Evolutionary conservation across 2,329 filamentous ascomycete species (phyloP), one percentile per base, ranked within the genome.

Genomic region (Trichoderma koningiopsis): DNA sequence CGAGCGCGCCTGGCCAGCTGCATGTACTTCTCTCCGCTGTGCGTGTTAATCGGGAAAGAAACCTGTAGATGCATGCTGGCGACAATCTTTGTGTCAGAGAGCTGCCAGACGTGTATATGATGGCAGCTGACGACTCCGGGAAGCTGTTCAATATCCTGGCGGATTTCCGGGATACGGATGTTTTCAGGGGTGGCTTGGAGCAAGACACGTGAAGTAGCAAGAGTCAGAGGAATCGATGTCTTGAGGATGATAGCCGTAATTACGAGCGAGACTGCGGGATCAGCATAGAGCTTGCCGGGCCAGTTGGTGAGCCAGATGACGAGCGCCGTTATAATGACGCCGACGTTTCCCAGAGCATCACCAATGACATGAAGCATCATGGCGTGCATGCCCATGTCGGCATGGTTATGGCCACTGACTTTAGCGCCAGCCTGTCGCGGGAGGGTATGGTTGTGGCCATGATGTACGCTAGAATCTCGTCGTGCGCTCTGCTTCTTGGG

Each of bases 31-130:
- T 88, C 87, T 52, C 88, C 88, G 53, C 91, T 91, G 74, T 94
- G 89, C 60, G 92, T 92, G 77, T 94, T 91, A 79, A 97, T 94
- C 74, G 94, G 92, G 78, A 97, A 97, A 58, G 90, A 89, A 27
- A 99, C 91, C 79, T 97, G 93, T 56, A 99, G 91, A 77, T 99
- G 96, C 80, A 99, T 88, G 13, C 92, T 96, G 14, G 96, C 95
- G 47, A 99, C 91, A 40, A 97, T 85, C 83, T 97, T 97, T 64
- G 94, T 96, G 77, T 98, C 95, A 19, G 92, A 97, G 40, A 99
- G 87, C 80, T 98, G 95, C 96, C 96, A 99, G 71, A 99, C 94
- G 78, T 99, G 96, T 27, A 99, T 86, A 79, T 99, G 95, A 81
- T 99, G 96, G 77, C 94, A 97, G 78, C 92, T 93, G 71, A 96